Evolutionary conservation across 495 filamentous ascomycete species (phyloP), one percentile per base, ranked within the genome.

Genomic region (Tuber borchii): DNA sequence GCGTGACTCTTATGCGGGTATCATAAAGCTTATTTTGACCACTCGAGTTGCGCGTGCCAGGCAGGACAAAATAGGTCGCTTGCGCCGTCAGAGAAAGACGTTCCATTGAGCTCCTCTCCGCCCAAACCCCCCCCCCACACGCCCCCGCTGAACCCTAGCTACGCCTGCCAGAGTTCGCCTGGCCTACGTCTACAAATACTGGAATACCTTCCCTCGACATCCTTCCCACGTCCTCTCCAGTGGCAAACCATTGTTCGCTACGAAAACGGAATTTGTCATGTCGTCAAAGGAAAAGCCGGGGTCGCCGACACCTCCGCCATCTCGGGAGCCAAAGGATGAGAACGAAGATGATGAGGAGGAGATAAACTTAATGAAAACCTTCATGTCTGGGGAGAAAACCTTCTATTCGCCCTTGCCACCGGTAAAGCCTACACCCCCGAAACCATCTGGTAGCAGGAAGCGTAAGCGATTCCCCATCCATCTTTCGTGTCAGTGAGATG

Each of bases 1-100:
- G 56, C 56, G 56, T 65, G 56, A 65, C 56, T 65, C 56, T 65
- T 65, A 31, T 65, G 56, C 56, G n/a, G 56, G 56, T 14, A 65
- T n/a, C n/a, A n/a, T n/a, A n/a, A 65, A 65, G n/a, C 26, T 65
- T 65, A 65, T 65, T 65, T 65, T 12, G 56, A 65, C 56, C 26
- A 26, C 26, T 12, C 26, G 10, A 17, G 56, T 65, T 34, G 56
- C 56, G 56, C 56, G 56, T 65, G 56, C 16, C 56, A 5, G 56
- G 51, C n/a, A 16, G 51, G 20, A 4, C 16, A 31, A 26, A n/a
- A 12, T 31, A 61, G 56, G 26, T 61, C 56, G 56, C 56, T 65
- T 65, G 26, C 56, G 26, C 56, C 26, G 26, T 65, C 56, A 61
- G n/a, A 1, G 8, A 19, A 65, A 34, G 56, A 12, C 3, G 34